A percentile compares a stretch with the other conserved stretches of the same genome.
Conservation (phyloP, 129 eudicot species). For the Logfia minima region DNA sequence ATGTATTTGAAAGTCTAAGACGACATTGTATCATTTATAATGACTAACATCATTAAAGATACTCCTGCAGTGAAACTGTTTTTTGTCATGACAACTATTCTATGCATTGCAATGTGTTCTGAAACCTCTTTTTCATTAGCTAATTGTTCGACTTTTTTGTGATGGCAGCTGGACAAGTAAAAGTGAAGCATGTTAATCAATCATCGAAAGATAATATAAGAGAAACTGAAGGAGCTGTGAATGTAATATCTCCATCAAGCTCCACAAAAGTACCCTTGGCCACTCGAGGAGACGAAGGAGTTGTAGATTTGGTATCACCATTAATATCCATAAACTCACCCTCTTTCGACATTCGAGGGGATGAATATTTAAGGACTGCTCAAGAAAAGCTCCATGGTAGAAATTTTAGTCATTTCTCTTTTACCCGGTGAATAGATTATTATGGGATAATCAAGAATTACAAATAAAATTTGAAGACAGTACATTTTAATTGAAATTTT, state of each 20-base stretch:
- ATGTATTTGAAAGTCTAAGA: neutral
- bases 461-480: neutral
- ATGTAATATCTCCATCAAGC: constrained; percentile 21
- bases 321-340: constrained; percentile 28
- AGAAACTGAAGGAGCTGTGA: constrained; percentile 21
- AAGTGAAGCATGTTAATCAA: constrained; percentile 22
- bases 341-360: constrained; percentile 10
- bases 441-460: neutral
- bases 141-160: constrained; percentile 16
- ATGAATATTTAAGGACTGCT: constrained; percentile 21
- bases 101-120: constrained; percentile 12
- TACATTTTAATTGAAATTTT: neutral
- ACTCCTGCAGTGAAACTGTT: neutral
- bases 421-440: neutral
- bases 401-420: constrained; percentile 13
- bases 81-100: neutral
- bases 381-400: constrained; percentile 37
- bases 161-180: constrained; percentile 35
- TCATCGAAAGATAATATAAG: constrained; percentile 25
- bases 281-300: constrained; percentile 7
- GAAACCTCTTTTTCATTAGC: constrained; percentile 4
- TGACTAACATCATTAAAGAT: neutral
- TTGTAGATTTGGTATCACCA: constrained; percentile 26
- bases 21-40: neutral
- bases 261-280: constrained; percentile 27